Evolutionary conservation across 2,329 filamentous ascomycete species (phyloP), one percentile per base, ranked within the genome.

Genomic region (Thielaviopsis euricoi): DNA sequence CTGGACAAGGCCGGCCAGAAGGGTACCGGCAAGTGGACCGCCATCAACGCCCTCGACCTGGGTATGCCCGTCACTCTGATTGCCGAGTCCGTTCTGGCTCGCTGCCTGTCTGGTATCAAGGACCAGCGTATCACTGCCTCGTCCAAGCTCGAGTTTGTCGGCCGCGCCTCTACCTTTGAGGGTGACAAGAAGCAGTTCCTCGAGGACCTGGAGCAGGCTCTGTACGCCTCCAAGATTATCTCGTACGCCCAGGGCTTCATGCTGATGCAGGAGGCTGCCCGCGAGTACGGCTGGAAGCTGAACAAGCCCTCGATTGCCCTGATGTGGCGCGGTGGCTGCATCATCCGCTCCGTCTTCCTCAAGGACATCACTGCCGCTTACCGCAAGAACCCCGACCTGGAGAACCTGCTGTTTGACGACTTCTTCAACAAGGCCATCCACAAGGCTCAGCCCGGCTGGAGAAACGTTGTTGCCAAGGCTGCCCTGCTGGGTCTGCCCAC

Each of bases 401-500:
- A 96, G 84, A 98, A 98, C 82, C 78, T 98, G 66, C 82, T 98
- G 66, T 98, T 97, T 74, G 89, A 95, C 73, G 87, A 95, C 72
- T 98, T 98, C 85, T 98, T 98, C 87, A 95, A 95, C 82, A 88
- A 93, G 78, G 93, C 93, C 67, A 98, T 98, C 74, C 86, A 96
- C 84, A 87, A 85, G 70, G 93, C 93, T 61, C 93, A 98, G 79
- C 79, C 80, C 61, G 89, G 89, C 70, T 95, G 89, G 89, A 83
- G 87, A 79, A 83, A 89, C 70, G 85, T 95, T 64, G 86, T 98
- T 66, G 80, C 86, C 76, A 94, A 95, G 83, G 81, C 87, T 65
- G 90, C 91, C 63, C 80, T 94, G 63, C 88, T 94, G 75, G 93
- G 93, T 74, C 94, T 98, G 70, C 93, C 93, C 64, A 93, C 89